phyloP scores from a whole-genome alignment of 305 asterid species.

The Plantago coronopus region DNA sequence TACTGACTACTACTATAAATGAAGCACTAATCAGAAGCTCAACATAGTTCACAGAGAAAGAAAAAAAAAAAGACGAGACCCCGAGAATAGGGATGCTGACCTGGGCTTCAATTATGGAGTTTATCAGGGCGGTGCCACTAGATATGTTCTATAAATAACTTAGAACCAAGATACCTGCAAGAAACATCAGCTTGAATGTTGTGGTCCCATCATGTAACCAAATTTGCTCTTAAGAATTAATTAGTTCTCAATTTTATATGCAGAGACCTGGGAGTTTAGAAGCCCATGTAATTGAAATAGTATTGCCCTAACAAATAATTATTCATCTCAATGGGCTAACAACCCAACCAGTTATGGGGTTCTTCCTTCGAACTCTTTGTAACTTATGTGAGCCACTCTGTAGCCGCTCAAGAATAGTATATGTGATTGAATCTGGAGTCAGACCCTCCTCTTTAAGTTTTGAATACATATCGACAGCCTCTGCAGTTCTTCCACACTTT shows the following conservation, averaged over 20 bases:
- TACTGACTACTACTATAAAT: no score
- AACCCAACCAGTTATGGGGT: slow-evolving; percentile 90
- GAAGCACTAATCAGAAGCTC: no score
- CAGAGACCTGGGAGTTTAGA: background rate
- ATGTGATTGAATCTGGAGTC: slow-evolving; percentile 78
- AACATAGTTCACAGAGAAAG: no score
- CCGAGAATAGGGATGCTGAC: background rate
- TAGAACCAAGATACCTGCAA: background rate
- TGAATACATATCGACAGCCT: slow-evolving; percentile 80
- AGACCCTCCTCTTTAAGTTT: slow-evolving; percentile 77
- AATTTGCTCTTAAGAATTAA: background rate
- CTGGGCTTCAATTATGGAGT: background rate
- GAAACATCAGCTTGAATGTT: background rate
- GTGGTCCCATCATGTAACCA: background rate
- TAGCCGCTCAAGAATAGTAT: slow-evolving; percentile 69
- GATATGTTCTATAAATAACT: no score
- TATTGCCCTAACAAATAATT: background rate
- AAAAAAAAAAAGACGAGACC: background rate
- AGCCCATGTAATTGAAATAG: background rate
- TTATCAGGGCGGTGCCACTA: no score
- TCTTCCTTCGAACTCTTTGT: slow-evolving; percentile 55
- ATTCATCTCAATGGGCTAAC: slow-evolving; percentile 81
- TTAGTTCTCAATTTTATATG: background rate
- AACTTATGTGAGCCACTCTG: slow-evolving; percentile 69
- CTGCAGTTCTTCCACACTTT: slow-evolving; percentile 78